phyloP scores from a whole-genome alignment of 441 rosid genomes.

The Eugenia klotzschiana region DNA sequence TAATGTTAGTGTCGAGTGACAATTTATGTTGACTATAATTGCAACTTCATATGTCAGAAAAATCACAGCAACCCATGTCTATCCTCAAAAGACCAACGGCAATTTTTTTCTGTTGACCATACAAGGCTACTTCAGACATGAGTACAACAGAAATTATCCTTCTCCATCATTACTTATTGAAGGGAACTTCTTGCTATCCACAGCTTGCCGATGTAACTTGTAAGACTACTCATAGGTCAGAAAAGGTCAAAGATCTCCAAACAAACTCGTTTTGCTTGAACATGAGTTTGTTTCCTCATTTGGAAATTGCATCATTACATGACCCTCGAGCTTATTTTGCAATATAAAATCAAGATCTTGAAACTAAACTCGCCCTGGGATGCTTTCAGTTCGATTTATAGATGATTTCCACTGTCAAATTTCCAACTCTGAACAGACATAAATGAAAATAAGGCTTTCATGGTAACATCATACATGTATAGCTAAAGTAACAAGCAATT shows the following conservation, averaged over 20 bases:
- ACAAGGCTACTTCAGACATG: not conserved
- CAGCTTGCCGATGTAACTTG: not conserved
- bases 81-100: not conserved
- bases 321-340: not conserved
- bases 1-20: not conserved
- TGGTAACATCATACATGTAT: not conserved
- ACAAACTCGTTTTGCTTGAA: not conserved
- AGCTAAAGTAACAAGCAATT: not conserved
- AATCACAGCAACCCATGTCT: not conserved
- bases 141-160: not conserved
- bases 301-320: not conserved
- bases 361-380: not conserved
- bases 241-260: not conserved
- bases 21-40: not conserved
- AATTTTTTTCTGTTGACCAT: not conserved
- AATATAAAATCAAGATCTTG: not conserved
- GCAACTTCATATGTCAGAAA: not conserved
- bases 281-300: not conserved
- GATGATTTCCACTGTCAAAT: not conserved
- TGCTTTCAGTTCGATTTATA: not conserved
- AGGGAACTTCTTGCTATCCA: not conserved
- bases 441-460: not conserved
- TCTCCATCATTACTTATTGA: not conserved
- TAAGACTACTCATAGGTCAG: not conserved
- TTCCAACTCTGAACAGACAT: not conserved